These are phyloP conservation scores for Alternaria sp. DNA, from an alignment of 2,329 filamentous ascomycete genomes.

Conservation along the genomic window DNA sequence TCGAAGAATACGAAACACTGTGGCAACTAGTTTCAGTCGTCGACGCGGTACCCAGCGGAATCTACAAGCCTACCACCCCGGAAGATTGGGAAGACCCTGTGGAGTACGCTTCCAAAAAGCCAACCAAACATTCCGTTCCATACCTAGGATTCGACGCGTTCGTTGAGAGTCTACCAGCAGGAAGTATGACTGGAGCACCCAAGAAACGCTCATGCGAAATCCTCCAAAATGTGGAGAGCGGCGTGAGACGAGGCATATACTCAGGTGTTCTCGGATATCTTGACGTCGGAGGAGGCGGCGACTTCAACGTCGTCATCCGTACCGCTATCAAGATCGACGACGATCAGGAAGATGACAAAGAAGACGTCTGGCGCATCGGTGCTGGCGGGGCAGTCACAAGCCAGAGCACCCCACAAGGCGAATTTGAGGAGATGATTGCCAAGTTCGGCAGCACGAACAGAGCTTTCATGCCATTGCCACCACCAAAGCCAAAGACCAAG, in stretches of 20 bases:
- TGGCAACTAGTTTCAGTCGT: slow-evolving; percentile 92
- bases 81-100: slow-evolving; percentile 42
- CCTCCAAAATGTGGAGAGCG: slow-evolving; percentile 70
- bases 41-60: slow-evolving; percentile 61
- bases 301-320: slow-evolving; percentile 91
- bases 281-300: slow-evolving; percentile 81
- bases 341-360: slow-evolving; percentile 13
- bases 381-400: slow-evolving; percentile 91
- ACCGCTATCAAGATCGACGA: slow-evolving; percentile 67
- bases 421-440: slow-evolving; percentile 83
- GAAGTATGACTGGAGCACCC: slow-evolving; percentile 95
- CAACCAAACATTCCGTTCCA: slow-evolving; percentile 16
- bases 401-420: slow-evolving; percentile 77
- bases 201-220: slow-evolving; percentile 93
- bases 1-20: slow-evolving; percentile 90
- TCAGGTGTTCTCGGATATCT: slow-evolving; percentile 90
- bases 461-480: slow-evolving; percentile 33
- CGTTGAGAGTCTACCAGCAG: slow-evolving; percentile 79
- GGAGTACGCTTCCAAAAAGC: slow-evolving; percentile 24
- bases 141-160: slow-evolving; percentile 76
- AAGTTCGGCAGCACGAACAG: slow-evolving; percentile 50
- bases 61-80: slow-evolving; percentile 32
- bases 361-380: slow-evolving; percentile 79
- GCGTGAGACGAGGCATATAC: slow-evolving; percentile 74
- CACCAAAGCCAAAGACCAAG: slow-evolving; percentile 15